Conservation (phyloP, 306 rosid species). For the Malus asiatica region DNA sequence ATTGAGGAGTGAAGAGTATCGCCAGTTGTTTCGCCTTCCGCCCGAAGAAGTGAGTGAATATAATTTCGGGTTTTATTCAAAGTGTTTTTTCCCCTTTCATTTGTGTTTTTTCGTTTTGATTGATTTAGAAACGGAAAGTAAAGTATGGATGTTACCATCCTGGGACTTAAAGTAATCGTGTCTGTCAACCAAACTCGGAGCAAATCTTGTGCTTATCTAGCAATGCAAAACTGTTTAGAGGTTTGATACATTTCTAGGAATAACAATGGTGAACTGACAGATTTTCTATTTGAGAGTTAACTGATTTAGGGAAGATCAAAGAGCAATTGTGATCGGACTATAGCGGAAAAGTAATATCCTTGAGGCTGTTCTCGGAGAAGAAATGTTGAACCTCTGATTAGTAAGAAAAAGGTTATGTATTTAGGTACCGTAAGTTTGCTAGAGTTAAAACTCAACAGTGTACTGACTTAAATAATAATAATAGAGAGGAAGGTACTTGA, state of each 20-base stretch:
- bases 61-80: slow-evolving; percentile 4
- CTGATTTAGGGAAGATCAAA: neutral
- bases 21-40: slow-evolving; percentile 91
- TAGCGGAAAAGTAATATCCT: neutral
- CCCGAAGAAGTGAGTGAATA: slow-evolving; percentile 64
- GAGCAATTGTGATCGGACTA: neutral
- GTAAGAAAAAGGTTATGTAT: neutral
- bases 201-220: neutral
- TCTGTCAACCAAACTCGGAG: neutral
- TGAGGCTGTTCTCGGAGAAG: neutral
- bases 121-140: neutral
- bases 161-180: neutral
- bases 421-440: neutral
- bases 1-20: slow-evolving; percentile 87
- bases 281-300: neutral
- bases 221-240: neutral
- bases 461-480: neutral
- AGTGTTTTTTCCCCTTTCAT: neutral
- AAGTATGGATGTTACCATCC: neutral
- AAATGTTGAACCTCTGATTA: neutral
- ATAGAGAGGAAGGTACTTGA: neutral
- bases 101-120: neutral
- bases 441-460: neutral
- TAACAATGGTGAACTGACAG: neutral
- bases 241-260: neutral